Conservation (phyloP, 495 filamentous ascomycete genomes). For the Talaromyces proteolyticus region DNA sequence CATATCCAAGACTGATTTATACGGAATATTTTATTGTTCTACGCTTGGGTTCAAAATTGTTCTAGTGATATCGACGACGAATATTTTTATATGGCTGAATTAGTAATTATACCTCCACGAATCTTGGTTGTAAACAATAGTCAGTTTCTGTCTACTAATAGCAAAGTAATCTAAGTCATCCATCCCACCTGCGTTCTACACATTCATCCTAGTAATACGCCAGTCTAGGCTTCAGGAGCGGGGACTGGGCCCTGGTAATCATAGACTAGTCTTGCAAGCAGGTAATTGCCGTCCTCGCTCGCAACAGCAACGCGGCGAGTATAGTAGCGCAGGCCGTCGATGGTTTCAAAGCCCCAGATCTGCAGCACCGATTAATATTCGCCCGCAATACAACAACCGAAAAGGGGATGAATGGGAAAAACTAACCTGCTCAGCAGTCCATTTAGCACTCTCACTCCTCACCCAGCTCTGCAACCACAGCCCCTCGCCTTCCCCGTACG, state of each 20-base stretch:
- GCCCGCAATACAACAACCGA: constrained; percentile 1
- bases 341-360: constrained; percentile 59
- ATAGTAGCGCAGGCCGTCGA: constrained; percentile 59
- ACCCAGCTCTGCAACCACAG: constrained; percentile 42
- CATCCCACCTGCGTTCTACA: no score
- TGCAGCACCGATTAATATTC: constrained; percentile 17
- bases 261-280: constrained; percentile 68
- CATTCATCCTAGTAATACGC: neutral
- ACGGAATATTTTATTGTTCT: no score
- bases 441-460: constrained; percentile 29
- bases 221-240: no score
- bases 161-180: no score
- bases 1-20: no score
- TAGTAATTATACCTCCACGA: no score
- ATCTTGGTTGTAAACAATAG: no score
- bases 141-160: no score
- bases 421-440: constrained; percentile 47
- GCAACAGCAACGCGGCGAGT: constrained; percentile 56
- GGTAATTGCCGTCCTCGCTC: constrained; percentile 54
- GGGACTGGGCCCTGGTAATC: constrained; percentile 36
- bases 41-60: no score
- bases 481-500: constrained; percentile 32
- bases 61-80: no score
- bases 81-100: no score
- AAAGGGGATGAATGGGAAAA: neutral